Evolutionary conservation across 371 early-diverging fungal species (phyloP).

Genomic region (Gilbertella persicaria): DNA sequence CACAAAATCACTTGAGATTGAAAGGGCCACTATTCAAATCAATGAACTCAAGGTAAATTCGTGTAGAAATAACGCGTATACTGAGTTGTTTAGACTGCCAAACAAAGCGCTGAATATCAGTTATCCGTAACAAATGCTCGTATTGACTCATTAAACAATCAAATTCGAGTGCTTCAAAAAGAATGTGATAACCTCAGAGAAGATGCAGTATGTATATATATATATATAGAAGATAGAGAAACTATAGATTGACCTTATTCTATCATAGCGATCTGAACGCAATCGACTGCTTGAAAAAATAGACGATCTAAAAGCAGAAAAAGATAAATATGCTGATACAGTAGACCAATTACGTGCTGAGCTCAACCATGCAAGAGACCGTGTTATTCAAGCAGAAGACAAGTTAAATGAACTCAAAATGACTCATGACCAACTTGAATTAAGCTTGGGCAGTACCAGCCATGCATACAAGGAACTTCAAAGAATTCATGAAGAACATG

Average conservation of each 20-base stretch:
- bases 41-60: neutral
- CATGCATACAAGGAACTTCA: constrained; percentile 4
- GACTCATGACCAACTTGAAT: neutral
- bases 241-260: neutral
- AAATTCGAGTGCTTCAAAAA: neutral
- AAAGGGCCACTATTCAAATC: neutral
- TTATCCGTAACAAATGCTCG: neutral
- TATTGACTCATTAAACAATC: neutral
- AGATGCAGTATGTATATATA: neutral
- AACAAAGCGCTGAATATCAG: neutral
- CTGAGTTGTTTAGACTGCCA: neutral
- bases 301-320: neutral
- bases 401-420: neutral
- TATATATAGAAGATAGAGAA: too few species aligned
- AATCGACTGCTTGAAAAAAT: neutral
- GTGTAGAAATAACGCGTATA: neutral
- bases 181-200: constrained; percentile 1
- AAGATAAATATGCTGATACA: neutral
- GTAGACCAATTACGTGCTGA: neutral
- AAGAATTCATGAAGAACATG: neutral
- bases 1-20: neutral
- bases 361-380: constrained; percentile 1
- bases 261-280: neutral
- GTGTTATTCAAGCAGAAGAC: constrained; percentile 1
- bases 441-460: constrained; percentile 1